Conservation (phyloP, 192 early-diverging fungal genomes). For the Coemansia sp. region DNA sequence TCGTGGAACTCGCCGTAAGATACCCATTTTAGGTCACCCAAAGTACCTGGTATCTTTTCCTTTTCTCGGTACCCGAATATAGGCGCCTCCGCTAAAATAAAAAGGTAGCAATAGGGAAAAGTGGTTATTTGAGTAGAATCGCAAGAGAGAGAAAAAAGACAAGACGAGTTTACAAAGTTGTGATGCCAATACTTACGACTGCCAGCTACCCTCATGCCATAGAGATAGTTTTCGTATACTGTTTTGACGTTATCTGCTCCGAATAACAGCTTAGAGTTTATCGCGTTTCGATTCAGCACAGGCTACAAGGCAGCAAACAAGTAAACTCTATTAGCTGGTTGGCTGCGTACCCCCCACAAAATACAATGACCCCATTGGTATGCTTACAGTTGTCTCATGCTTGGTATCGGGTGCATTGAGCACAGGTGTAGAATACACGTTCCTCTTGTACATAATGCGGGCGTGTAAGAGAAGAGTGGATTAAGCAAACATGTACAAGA, state of each 20-base stretch:
- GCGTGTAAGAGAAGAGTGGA: neutral
- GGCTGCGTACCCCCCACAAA: neutral
- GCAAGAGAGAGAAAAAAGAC: neutral
- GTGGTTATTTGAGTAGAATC: neutral
- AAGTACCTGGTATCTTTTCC: constrained; percentile 1
- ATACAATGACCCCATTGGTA: neutral
- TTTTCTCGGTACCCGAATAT: constrained; percentile 46
- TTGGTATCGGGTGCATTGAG: constrained; percentile 49
- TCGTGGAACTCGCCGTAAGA: constrained; percentile 63
- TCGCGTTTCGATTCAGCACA: constrained; percentile 49
- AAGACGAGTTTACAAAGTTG: neutral
- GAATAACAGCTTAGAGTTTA: constrained; percentile 57
- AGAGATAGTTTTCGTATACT: constrained; percentile 77
- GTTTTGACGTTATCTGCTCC: constrained; percentile 61
- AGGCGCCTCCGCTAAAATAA: constrained; percentile 38
- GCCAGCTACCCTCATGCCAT: constrained; percentile 70
- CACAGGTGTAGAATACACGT: constrained; percentile 46
- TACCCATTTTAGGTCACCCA: constrained; percentile 61
- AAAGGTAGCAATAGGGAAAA: neutral
- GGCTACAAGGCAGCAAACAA: constrained; percentile 28
- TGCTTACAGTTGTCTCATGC: constrained; percentile 49
- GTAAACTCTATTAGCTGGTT: neutral
- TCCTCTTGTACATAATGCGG: constrained; percentile 31
- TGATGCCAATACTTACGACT: constrained; percentile 39
- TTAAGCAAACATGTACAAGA: neutral